These are phyloP conservation scores for Platismatia glauca DNA, from an alignment of 495 filamentous ascomycete genomes.

Conservation along the genomic window DNA sequence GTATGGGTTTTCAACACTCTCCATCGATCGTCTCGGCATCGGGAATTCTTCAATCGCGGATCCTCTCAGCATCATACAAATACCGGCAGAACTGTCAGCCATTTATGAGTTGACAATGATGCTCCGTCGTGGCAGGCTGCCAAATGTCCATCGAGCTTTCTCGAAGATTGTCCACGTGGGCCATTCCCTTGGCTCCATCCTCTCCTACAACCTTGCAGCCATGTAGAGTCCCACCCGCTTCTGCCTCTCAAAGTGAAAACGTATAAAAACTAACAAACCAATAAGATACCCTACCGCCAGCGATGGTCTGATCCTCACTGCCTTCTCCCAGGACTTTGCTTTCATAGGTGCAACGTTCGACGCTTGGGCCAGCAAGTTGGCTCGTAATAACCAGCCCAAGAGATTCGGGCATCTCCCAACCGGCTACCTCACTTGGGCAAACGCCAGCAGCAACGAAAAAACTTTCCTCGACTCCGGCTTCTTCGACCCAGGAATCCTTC, in stretches of 20 bases:
- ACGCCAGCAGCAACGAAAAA: conserved; percentile 29
- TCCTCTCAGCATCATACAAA: conserved; percentile 43
- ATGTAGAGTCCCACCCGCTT: conserved; percentile 8
- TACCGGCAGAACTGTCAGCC: conserved; percentile 40
- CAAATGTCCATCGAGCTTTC: conserved; percentile 28
- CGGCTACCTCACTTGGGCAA: conserved; percentile 39
- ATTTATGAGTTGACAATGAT: conserved; percentile 39
- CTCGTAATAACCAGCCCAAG: conserved; percentile 33
- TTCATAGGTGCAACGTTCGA: conserved; percentile 31
- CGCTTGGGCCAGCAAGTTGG: conserved; percentile 38
- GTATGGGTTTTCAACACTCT: conserved; percentile 43
- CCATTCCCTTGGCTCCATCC: conserved; percentile 36
- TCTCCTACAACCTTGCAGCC: conserved; percentile 33
- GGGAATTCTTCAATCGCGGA: conserved; percentile 45
- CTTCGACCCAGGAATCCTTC: conserved; percentile 39
- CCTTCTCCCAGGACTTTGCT: conserved; percentile 36
- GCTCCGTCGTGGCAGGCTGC: conserved; percentile 34
- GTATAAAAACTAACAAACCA: background rate
- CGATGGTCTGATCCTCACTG: conserved; percentile 48
- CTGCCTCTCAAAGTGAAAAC: background rate
- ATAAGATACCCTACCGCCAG: conserved; percentile 37
- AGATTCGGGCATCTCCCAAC: conserved; percentile 31
- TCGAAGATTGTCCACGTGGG: conserved; percentile 48
- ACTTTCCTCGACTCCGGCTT: conserved; percentile 37
- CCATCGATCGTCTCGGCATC: conserved; percentile 49